These are phyloP conservation scores for Myrmaecium sp. DNA, from an alignment of 2,329 filamentous ascomycete species.

Conservation along the genomic window DNA sequence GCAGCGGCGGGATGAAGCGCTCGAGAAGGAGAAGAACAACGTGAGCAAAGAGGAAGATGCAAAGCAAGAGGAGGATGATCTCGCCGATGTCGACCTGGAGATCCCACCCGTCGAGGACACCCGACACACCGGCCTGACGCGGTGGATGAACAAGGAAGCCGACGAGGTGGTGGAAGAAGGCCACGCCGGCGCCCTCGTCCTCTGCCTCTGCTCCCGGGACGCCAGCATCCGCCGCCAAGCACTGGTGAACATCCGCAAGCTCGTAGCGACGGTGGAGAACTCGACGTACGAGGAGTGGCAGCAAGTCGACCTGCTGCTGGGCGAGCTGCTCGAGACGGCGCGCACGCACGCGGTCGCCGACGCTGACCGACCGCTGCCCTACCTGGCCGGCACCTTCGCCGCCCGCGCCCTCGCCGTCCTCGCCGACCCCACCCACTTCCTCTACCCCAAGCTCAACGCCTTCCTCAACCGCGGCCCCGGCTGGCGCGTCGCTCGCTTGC, in stretches of 20 bases:
- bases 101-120: conserved; percentile 23
- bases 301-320: conserved; percentile 62
- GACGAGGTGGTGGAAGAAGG: conserved; percentile 69
- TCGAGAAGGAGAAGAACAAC: conserved; percentile 5
- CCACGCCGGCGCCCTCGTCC: conserved; percentile 49
- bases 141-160: conserved; percentile 60
- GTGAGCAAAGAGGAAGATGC: neutral
- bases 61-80: conserved; percentile 1
- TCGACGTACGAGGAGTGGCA: conserved; percentile 20
- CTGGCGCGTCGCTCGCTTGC: conserved; percentile 47
- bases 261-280: conserved; percentile 30
- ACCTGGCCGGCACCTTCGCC: conserved; percentile 60
- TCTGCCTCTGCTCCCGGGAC: conserved; percentile 60
- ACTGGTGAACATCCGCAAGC: conserved; percentile 48
- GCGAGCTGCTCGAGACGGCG: conserved; percentile 62
- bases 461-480: conserved; percentile 63
- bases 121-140: conserved; percentile 30
- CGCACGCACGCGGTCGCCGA: conserved; percentile 24
- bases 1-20: conserved; percentile 16
- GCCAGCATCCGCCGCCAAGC: conserved; percentile 66
- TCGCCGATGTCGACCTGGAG: conserved; percentile 12
- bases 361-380: conserved; percentile 48
- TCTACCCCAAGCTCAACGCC: conserved; percentile 74
- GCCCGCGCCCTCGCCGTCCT: conserved; percentile 52
- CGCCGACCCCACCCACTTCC: conserved; percentile 57